These are phyloP conservation scores for Spizellomyces sp. DNA, from an alignment of 192 early-diverging fungal species.

Conservation along the genomic window DNA sequence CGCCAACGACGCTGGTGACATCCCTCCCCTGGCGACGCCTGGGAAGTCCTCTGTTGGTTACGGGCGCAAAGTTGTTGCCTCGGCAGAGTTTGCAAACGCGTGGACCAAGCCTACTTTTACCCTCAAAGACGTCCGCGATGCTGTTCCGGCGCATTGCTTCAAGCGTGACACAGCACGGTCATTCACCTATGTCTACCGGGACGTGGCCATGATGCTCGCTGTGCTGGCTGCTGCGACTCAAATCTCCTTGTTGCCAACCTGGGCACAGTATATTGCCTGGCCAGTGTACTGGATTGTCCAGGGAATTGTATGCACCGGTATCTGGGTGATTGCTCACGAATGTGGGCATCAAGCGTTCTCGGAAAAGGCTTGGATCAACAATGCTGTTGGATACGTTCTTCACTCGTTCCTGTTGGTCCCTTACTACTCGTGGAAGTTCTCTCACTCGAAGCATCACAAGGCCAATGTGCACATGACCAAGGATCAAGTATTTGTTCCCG, in stretches of 20 bases:
- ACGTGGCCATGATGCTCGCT: slow-evolving; percentile 67
- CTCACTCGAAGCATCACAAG: slow-evolving; percentile 88
- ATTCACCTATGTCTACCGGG: slow-evolving; percentile 77
- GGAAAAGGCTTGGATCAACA: slow-evolving; percentile 81
- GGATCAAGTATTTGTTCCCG: slow-evolving; percentile 95
- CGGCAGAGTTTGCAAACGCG: slow-evolving; percentile 15
- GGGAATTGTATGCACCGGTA: slow-evolving; percentile 82
- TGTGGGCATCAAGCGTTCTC: slow-evolving; percentile 94
- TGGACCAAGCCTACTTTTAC: slow-evolving; percentile 59
- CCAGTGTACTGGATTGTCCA: slow-evolving; percentile 78
- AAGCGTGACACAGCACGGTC: slow-evolving; percentile 79
- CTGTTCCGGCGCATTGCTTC: slow-evolving; percentile 92
- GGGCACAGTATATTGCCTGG: slow-evolving; percentile 59
- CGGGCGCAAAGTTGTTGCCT: slow-evolving; percentile 20
- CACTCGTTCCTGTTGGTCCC: slow-evolving; percentile 91
- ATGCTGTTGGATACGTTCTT: slow-evolving; percentile 84
- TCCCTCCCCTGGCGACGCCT: too few species aligned
- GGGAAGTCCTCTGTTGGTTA: not conserved
- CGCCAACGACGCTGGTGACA: too few species aligned
- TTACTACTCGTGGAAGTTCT: slow-evolving; percentile 89
- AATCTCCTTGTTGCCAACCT: slow-evolving; percentile 30
- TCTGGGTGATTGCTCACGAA: slow-evolving; percentile 83
- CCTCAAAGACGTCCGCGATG: slow-evolving; percentile 89
- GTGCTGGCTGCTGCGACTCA: slow-evolving; percentile 70
- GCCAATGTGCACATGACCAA: slow-evolving; percentile 84